A percentile compares a stretch with the other conserved stretches of the same genome.
Evolutionary conservation across 2,329 filamentous ascomycete species (phyloP).

Genomic region (Cladophialophora bantiana): DNA sequence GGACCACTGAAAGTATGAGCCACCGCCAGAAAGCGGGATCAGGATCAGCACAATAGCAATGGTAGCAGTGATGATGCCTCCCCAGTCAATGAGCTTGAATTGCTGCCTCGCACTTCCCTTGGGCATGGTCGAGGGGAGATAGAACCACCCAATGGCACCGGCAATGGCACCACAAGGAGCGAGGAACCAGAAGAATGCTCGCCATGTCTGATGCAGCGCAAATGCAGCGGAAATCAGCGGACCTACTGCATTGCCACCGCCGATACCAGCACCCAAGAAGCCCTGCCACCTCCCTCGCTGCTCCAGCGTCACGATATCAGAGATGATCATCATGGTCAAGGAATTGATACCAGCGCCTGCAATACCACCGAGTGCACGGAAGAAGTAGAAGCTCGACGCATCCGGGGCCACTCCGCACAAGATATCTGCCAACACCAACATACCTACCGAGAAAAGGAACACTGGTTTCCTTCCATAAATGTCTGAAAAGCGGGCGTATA

Average conservation of each 20-base stretch:
- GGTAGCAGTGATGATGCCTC: slow-evolving; percentile 62
- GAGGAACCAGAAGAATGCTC: slow-evolving; percentile 59
- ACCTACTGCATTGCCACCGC: slow-evolving; percentile 55
- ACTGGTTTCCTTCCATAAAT: slow-evolving; percentile 67
- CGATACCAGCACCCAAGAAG: slow-evolving; percentile 49
- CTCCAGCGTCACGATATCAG: slow-evolving; percentile 65
- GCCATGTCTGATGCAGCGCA: slow-evolving; percentile 53
- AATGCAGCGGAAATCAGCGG: slow-evolving; percentile 58
- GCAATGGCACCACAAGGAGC: slow-evolving; percentile 59
- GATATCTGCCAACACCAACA: slow-evolving; percentile 65
- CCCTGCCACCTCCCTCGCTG: slow-evolving; percentile 61
- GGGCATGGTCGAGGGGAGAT: slow-evolving; percentile 60
- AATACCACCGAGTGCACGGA: slow-evolving; percentile 66
- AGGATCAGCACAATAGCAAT: slow-evolving; percentile 66
- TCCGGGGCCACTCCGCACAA: slow-evolving; percentile 65
- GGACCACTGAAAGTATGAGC: slow-evolving; percentile 63
- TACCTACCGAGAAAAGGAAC: slow-evolving; percentile 59
- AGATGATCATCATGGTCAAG: slow-evolving; percentile 67
- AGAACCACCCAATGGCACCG: slow-evolving; percentile 56
- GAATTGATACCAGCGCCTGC: slow-evolving; percentile 67
- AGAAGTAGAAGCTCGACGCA: slow-evolving; percentile 66
- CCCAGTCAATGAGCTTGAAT: slow-evolving; percentile 65
- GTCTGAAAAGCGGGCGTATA: slow-evolving; percentile 69
- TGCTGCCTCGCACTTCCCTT: slow-evolving; percentile 57
- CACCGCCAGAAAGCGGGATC: slow-evolving; percentile 69